Conservation (phyloP, 23 red algal genomes). For the Rhodosorus marinus region DNA sequence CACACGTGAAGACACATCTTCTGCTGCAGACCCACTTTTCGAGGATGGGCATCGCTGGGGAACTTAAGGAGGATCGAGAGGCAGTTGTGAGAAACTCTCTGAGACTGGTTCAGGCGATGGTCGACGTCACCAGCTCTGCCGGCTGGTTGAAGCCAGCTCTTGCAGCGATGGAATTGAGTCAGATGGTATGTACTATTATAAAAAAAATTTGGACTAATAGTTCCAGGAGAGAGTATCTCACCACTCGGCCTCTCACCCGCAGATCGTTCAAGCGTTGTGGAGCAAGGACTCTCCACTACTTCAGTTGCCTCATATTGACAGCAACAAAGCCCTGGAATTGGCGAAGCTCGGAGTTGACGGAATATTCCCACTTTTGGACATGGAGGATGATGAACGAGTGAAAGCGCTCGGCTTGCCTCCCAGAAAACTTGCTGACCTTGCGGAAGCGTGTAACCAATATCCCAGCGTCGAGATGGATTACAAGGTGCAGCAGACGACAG, state of each 20-base stretch:
- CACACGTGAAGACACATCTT: conserved; percentile 73
- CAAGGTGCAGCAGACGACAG: conserved; percentile 5
- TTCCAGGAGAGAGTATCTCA: background rate
- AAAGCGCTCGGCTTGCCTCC: conserved; percentile 15
- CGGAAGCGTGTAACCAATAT: conserved; percentile 41
- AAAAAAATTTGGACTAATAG: background rate
- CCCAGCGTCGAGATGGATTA: conserved; percentile 33
- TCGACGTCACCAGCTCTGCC: conserved; percentile 49
- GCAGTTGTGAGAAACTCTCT: conserved; percentile 15
- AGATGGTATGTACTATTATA: conserved; percentile 17
- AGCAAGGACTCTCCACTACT: conserved; percentile 19
- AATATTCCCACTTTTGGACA: conserved; percentile 51
- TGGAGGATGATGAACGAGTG: conserved; percentile 41
- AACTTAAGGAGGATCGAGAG: conserved; percentile 26
- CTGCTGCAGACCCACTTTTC: conserved; percentile 47
- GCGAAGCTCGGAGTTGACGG: conserved; percentile 16
- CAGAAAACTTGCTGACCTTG: conserved; percentile 26
- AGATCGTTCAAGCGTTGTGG: conserved; percentile 72
- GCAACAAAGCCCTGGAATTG: conserved; percentile 1
- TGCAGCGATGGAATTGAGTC: conserved; percentile 45
- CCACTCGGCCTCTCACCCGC: background rate
- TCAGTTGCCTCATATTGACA: conserved; percentile 67
- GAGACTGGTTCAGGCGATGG: conserved; percentile 44
- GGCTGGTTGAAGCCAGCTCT: conserved; percentile 52
- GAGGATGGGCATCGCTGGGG: background rate